phyloP scores from a whole-genome alignment of 2,329 filamentous ascomycete species.

The Trichophyton benhamiae region DNA sequence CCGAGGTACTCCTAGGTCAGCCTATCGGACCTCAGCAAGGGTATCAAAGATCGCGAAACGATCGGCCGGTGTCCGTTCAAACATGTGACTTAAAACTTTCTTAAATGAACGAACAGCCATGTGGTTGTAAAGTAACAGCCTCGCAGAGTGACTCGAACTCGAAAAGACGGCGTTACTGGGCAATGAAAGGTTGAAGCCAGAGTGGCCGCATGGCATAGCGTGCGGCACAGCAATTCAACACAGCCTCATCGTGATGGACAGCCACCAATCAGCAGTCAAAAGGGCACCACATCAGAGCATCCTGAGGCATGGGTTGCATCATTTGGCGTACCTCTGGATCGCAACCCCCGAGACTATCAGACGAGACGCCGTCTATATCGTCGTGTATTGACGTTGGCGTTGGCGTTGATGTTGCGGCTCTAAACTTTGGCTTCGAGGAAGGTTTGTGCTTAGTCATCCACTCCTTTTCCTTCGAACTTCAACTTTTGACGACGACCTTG shows the following conservation, averaged over 20 bases:
- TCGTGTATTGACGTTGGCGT: too few species aligned
- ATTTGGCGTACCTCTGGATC: background rate
- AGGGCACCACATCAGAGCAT: background rate
- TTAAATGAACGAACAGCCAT: background rate
- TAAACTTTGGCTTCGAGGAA: background rate
- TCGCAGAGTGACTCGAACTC: background rate
- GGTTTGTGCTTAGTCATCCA: background rate
- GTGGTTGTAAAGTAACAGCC: background rate
- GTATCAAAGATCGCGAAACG: slow-evolving; percentile 1
- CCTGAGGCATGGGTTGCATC: background rate
- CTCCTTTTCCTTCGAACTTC: background rate
- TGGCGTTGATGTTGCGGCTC: background rate
- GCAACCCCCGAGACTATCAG: background rate
- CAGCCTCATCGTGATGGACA: background rate
- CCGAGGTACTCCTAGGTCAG: background rate
- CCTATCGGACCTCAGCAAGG: background rate
- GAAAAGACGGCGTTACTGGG: background rate
- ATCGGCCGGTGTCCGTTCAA: background rate
- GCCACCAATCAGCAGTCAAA: background rate
- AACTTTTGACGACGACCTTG: background rate
- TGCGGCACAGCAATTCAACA: slow-evolving; percentile 2
- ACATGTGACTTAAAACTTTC: slow-evolving; percentile 2
- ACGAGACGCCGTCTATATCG: background rate
- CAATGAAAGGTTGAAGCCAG: background rate
- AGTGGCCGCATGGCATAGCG: background rate